Conservation (phyloP, 306 rosid genomes). For the Lithocarpus polystachyus region DNA sequence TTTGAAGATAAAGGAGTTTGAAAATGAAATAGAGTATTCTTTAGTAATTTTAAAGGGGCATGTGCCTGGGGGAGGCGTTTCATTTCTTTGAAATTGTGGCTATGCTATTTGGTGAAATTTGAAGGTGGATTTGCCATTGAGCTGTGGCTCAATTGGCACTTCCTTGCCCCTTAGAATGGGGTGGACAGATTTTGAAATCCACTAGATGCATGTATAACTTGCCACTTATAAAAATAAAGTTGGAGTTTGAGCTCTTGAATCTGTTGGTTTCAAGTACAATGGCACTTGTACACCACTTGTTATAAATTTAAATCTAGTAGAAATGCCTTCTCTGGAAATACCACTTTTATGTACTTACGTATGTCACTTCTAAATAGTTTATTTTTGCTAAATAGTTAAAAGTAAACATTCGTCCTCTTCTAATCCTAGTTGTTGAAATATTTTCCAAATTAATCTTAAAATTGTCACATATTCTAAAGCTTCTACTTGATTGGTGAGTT, state of each 20-base stretch:
- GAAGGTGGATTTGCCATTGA: not conserved
- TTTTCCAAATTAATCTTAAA: not conserved
- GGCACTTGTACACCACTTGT: not conserved
- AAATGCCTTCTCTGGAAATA: not conserved
- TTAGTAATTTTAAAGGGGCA: not conserved
- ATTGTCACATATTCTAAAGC: not conserved
- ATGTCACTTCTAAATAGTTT: not conserved
- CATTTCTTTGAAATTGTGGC: not conserved
- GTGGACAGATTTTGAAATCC: no score
- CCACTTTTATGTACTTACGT: not conserved
- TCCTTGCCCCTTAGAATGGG: no score
- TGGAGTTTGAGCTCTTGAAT: not conserved
- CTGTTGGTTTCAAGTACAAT: not conserved
- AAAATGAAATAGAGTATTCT: not conserved
- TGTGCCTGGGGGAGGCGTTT: no score
- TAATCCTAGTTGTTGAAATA: not conserved
- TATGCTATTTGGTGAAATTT: not conserved
- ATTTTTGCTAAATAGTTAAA: no score
- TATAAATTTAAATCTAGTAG: not conserved
- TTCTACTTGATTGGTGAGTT: not conserved
- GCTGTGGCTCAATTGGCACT: no score
- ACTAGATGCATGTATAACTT: no score
- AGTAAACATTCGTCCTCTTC: no score
- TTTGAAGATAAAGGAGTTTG: not conserved
- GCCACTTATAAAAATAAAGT: no score